A percentile compares a stretch with the other conserved stretches of the same genome.
Conservation (phyloP, 768 basidiomycete genomes). For the Mrakia blollopis region DNA sequence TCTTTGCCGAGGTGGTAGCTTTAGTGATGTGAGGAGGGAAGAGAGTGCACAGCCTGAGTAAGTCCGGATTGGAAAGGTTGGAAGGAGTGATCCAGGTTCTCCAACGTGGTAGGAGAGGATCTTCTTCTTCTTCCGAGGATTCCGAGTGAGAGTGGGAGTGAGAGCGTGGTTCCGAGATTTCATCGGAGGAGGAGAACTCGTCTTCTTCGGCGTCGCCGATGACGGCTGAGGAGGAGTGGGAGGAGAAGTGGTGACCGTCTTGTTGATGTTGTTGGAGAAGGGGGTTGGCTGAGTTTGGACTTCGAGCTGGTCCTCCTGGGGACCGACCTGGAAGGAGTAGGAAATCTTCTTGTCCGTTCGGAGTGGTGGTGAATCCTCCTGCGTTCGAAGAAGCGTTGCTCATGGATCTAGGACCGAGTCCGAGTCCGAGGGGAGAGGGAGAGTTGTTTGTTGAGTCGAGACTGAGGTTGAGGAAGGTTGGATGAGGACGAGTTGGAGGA, state of each 20-base stretch:
- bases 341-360: slow-evolving; percentile 7
- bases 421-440: neutral
- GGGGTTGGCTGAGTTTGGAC: neutral
- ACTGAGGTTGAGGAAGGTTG: neutral
- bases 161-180: neutral
- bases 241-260: no score
- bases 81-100: slow-evolving; percentile 15
- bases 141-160: neutral
- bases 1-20: neutral
- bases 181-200: slow-evolving; percentile 6
- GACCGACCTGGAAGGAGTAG: neutral
- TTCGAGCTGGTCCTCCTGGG: neutral
- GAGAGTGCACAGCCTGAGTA: neutral
- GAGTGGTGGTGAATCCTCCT: neutral
- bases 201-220: no score
- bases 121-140: neutral
- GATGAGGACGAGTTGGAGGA: neutral
- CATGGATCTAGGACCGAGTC: neutral
- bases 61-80: slow-evolving; percentile 18
- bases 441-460: neutral
- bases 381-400: neutral
- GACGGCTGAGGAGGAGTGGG: neutral
- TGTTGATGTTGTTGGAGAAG: neutral
- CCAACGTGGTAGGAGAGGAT: slow-evolving; percentile 3
- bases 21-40: slow-evolving; percentile 21